A percentile compares a stretch with the other conserved stretches of the same genome.
Evolutionary conservation across 2,329 filamentous ascomycete species (phyloP).

Genomic region (Cordyceps pruinosa): DNA sequence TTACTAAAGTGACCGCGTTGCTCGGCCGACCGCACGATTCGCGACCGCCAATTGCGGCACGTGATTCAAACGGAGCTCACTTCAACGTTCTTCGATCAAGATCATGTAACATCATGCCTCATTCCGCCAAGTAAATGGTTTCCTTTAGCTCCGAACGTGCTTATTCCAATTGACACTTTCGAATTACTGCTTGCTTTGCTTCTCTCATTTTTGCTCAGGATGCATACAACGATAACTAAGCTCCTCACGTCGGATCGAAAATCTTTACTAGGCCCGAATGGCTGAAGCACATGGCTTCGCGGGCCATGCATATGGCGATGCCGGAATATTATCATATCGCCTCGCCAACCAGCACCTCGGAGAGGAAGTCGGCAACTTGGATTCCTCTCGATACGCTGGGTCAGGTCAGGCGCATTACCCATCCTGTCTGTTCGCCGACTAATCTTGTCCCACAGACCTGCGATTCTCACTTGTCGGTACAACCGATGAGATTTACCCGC

Average conservation of each 20-base stretch:
- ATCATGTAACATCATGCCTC: not conserved
- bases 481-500: conserved; percentile 28
- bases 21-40: conserved; percentile 20
- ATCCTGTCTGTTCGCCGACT: not conserved
- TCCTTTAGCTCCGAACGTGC: not conserved
- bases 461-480: conserved; percentile 27
- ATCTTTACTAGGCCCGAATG: conserved; percentile 29
- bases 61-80: conserved; percentile 10
- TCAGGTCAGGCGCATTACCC: conserved; percentile 16
- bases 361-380: conserved; percentile 22
- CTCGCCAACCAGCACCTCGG: conserved; percentile 18
- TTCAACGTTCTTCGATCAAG: not conserved
- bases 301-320: conserved; percentile 27
- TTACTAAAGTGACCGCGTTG: conserved; percentile 22
- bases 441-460: conserved; percentile 20
- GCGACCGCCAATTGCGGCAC: not conserved
- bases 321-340: conserved; percentile 28
- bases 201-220: conserved; percentile 19
- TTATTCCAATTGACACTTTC: not conserved
- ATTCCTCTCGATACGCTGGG: conserved; percentile 25
- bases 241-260: conserved; percentile 23
- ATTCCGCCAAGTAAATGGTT: not conserved
- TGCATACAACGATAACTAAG: conserved; percentile 26
- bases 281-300: conserved; percentile 27
- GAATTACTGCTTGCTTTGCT: not conserved